These are phyloP conservation scores for Abelmoschus esculentus DNA, from an alignment of 345 rosid genomes.

Conservation along the genomic window DNA sequence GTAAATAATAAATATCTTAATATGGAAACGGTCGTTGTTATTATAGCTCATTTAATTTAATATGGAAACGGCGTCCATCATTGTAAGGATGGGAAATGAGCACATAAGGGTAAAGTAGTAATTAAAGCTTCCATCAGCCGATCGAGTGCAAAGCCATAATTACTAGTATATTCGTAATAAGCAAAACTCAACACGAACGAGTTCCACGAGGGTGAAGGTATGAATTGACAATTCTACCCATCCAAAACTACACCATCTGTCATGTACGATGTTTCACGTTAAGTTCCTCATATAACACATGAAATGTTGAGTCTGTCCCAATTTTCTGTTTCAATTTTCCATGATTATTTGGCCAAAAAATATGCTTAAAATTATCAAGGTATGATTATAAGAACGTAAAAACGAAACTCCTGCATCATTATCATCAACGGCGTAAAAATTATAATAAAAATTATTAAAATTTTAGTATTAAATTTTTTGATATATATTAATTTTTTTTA, in stretches of 20 bases:
- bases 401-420: constrained; percentile 19
- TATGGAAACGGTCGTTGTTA: background rate
- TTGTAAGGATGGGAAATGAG: background rate
- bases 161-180: constrained; percentile 20
- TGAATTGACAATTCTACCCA: constrained; percentile 24
- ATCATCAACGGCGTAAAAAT: constrained; percentile 9
- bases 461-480: too few species aligned
- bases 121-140: constrained; percentile 16
- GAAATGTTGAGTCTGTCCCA: constrained; percentile 29
- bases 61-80: background rate
- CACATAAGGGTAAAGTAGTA: constrained; percentile 22
- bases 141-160: constrained; percentile 13
- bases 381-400: constrained; percentile 20
- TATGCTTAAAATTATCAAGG: constrained; percentile 23
- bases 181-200: constrained; percentile 28
- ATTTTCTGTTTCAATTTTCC: constrained; percentile 8
- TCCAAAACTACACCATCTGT: constrained; percentile 23
- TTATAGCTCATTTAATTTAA: background rate
- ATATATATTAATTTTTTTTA: too few species aligned
- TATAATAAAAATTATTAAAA: too few species aligned
- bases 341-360: constrained; percentile 21
- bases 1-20: too few species aligned
- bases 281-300: constrained; percentile 43
- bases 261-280: constrained; percentile 45
- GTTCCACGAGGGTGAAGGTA: constrained; percentile 30